Base-by-base conservation (phyloP, 345 rosid genomes). In the Chamaenerion angustifolium region DNA sequence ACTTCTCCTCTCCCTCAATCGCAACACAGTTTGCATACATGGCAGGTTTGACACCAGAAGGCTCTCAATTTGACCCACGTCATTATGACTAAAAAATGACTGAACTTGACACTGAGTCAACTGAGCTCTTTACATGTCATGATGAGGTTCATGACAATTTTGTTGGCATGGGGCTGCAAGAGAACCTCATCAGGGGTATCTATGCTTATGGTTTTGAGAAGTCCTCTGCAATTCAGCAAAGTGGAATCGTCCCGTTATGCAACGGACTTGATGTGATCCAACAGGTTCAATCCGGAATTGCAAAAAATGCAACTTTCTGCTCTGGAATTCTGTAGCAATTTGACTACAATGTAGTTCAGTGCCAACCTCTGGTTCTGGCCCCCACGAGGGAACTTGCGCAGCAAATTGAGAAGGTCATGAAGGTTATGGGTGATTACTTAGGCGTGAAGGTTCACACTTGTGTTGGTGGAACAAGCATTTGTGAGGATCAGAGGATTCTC, bases 151-250 rank as follows among this genome's bases (percentile, higher is more conserved):
- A 72, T 45, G 97, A 89, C 13, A 82, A 71, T 56, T 89, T 89
- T 68, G 97, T 82, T 67, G 55, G 78, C 2, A 89, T 89, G 97
- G 94, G 81, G 8, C 46, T 89, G 70, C 82, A 71, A 48, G 79
- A 82, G 45, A 80, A 85, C 65, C 95, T 85, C 66, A 68, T 89
- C 12, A 68, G 97, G 65, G 97, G 97, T 37, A 89, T 85, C 48
- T 89, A 83, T 67, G 97, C 94, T 17, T 89, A 89, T 62, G 85
- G 85, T 57, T 79, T 89, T 69, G 97, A 89, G 82, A 89, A 89
- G 75, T 88, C 95, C 11, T 89, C 95, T 74, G 97, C 97, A 4
- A 89, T 89, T 60, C 97, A 89, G 57, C 97, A 85, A 54, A 85
- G 90, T 54, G 95, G 97, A 52, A 85, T 89, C 45, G 82, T 89